These are phyloP conservation scores for Plantago lanceolata DNA, from an alignment of 305 asterid species.

Conservation along the genomic window DNA sequence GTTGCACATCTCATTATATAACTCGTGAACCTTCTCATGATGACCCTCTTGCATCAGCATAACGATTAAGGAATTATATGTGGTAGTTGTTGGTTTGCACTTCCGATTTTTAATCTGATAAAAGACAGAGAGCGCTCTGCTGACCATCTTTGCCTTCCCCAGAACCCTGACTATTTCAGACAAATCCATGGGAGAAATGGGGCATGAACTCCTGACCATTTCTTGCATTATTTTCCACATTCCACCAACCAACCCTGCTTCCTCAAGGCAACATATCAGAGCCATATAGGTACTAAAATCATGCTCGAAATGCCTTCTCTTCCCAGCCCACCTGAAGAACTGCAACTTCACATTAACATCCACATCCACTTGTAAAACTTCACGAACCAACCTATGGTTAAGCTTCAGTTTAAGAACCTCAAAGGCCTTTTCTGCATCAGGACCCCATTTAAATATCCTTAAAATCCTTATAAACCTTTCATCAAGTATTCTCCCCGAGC, in stretches of 20 bases:
- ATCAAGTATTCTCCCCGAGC: conserved; percentile 53
- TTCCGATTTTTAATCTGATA: conserved; percentile 72
- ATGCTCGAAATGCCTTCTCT: conserved; percentile 76
- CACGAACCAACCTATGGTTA: conserved; percentile 70
- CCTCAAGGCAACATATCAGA: conserved; percentile 64
- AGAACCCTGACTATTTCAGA: conserved; percentile 58
- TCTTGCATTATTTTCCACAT: conserved; percentile 79
- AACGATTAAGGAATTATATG: conserved; percentile 72
- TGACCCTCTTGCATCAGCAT: conserved; percentile 90
- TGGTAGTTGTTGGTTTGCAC: conserved; percentile 69
- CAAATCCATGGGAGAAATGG: conserved; percentile 53
- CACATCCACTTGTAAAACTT: conserved; percentile 69
- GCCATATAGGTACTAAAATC: conserved; percentile 69
- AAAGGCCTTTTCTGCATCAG: conserved; percentile 87
- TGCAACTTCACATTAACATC: conserved; percentile 74
- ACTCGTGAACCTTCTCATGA: conserved; percentile 72
- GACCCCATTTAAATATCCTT: conserved; percentile 94
- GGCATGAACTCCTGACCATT: conserved; percentile 60
- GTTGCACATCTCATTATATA: conserved; percentile 76
- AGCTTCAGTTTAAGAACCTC: conserved; percentile 73
- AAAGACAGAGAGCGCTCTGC: conserved; percentile 62
- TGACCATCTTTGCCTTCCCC: conserved; percentile 80
- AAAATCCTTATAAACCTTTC: conserved; percentile 83
- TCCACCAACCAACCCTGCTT: conserved; percentile 58
- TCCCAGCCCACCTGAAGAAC: conserved; percentile 89